Evolutionary conservation across 345 rosid species (phyloP).

Genomic region (Anastatica hierochuntica): DNA sequence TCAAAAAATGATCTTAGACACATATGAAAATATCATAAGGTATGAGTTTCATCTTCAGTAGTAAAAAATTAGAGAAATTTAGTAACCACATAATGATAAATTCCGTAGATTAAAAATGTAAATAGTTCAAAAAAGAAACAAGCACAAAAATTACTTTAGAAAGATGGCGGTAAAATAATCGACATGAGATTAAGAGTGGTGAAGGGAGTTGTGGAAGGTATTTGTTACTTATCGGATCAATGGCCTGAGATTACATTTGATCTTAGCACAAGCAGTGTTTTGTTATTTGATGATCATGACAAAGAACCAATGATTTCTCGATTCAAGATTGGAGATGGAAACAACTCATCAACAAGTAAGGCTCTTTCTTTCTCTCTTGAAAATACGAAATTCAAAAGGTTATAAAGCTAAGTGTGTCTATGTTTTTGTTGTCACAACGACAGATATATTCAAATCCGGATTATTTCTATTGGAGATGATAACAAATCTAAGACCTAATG

Average conservation of each 20-base stretch:
- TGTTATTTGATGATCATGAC: constrained; percentile 23
- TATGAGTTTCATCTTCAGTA: too few relatives aligned
- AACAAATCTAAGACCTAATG: constrained; percentile 29
- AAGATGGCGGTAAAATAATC: too few relatives aligned
- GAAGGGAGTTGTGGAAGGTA: constrained; percentile 42
- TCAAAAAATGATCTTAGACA: too few relatives aligned
- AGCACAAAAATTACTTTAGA: too few relatives aligned
- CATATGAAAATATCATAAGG: too few relatives aligned
- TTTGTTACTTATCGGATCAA: constrained; percentile 38
- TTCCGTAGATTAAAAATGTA: too few relatives aligned
- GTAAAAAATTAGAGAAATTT: too few relatives aligned
- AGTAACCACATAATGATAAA: too few relatives aligned
- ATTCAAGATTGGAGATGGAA: constrained; percentile 34
- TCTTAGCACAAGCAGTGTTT: constrained; percentile 35
- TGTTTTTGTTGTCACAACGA: too few relatives aligned
- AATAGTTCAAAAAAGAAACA: too few relatives aligned
- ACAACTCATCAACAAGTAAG: constrained; percentile 21
- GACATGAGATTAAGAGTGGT: constrained; percentile 44
- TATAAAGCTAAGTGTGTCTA: not conserved
- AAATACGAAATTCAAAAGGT: not conserved
- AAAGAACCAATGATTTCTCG: constrained; percentile 47
- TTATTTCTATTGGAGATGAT: constrained; percentile 48
- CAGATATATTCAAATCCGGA: constrained; percentile 51
- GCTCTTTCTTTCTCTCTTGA: not conserved
- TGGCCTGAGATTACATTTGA: constrained; percentile 58